Evolutionary conservation across 1,284 basidiomycete species (phyloP).

Genomic region (Vanrija sp.): DNA sequence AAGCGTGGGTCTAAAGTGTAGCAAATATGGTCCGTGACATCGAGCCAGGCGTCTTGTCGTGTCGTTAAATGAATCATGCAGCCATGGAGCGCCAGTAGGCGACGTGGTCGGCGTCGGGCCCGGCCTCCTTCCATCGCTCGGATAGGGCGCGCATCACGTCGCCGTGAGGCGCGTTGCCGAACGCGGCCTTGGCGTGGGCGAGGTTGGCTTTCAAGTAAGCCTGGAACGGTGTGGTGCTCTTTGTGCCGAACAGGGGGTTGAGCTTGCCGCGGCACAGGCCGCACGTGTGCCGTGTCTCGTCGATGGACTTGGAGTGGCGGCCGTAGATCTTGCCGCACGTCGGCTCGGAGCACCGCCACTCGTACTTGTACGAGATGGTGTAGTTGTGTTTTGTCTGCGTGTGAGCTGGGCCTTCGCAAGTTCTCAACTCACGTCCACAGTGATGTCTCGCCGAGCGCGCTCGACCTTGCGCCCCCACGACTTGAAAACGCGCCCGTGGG

Average conservation of each 20-base stretch:
- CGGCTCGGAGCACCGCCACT: conserved; percentile 39
- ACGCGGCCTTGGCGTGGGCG: conserved; percentile 37
- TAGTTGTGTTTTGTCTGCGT: conserved; percentile 46
- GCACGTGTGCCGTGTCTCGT: conserved; percentile 35
- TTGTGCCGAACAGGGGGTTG: conserved; percentile 35
- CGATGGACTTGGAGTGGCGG: conserved; percentile 45
- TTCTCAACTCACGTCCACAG: conserved; percentile 41
- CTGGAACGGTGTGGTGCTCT: conserved; percentile 32
- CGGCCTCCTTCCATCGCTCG: conserved; percentile 33
- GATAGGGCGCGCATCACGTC: conserved; percentile 44
- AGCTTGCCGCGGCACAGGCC: conserved; percentile 36
- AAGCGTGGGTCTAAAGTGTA: too few species aligned
- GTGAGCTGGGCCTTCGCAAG: background rate
- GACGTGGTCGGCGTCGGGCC: conserved; percentile 14
- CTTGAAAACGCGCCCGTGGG: conserved; percentile 46
- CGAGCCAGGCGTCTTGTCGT: too few species aligned
- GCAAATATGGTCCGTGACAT: too few species aligned
- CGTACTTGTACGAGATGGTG: conserved; percentile 44
- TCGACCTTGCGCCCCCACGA: conserved; percentile 45
- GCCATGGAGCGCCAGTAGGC: conserved; percentile 9
- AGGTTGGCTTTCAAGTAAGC: conserved; percentile 41
- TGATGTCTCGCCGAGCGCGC: conserved; percentile 38
- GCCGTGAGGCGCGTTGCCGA: conserved; percentile 33
- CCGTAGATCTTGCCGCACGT: conserved; percentile 37
- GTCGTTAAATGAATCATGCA: too few species aligned